Percentiles rank a stretch among this genome's conserved stretches.
phyloP scores from a whole-genome alignment of 768 basidiomycete species.

The Lentinus tigrinus region DNA sequence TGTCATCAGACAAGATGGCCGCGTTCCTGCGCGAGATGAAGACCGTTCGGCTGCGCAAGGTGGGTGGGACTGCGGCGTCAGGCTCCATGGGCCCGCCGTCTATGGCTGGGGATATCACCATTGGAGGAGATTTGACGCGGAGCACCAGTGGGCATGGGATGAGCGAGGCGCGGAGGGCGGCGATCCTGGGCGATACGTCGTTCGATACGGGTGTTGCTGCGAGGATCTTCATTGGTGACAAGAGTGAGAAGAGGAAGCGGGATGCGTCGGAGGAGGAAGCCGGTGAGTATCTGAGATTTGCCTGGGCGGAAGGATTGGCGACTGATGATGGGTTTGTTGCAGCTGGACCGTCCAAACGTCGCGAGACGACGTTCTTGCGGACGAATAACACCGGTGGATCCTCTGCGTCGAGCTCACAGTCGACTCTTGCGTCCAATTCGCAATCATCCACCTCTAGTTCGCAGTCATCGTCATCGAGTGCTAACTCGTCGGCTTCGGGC shows the following conservation, averaged over 20 bases:
- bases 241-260: conserved; percentile 24
- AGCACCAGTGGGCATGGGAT: conserved; percentile 7
- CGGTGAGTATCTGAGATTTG: not conserved
- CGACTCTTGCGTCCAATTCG: conserved; percentile 14
- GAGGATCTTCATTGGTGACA: conserved; percentile 19
- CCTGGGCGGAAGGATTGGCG: too few species aligned
- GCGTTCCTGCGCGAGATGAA: conserved; percentile 82
- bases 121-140: not conserved
- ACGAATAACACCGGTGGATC: conserved; percentile 15
- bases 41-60: conserved; percentile 64
- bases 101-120: not conserved
- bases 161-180: conserved; percentile 15
- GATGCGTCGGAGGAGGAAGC: conserved; percentile 5
- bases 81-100: conserved; percentile 14
- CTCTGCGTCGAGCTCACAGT: conserved; percentile 9
- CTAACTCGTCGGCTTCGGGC: conserved; percentile 1
- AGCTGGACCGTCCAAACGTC: conserved; percentile 15
- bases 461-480: conserved; percentile 5
- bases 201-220: conserved; percentile 17
- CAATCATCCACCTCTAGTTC: conserved; percentile 12
- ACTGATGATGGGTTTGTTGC: too few species aligned
- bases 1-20: conserved; percentile 80
- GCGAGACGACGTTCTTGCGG: conserved; percentile 14
- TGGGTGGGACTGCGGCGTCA: conserved; percentile 35
- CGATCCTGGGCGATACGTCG: conserved; percentile 17